Evolutionary conservation across 192 early-diverging fungal genomes (phyloP).

Genomic region (Rhizophlyctis rosea): DNA sequence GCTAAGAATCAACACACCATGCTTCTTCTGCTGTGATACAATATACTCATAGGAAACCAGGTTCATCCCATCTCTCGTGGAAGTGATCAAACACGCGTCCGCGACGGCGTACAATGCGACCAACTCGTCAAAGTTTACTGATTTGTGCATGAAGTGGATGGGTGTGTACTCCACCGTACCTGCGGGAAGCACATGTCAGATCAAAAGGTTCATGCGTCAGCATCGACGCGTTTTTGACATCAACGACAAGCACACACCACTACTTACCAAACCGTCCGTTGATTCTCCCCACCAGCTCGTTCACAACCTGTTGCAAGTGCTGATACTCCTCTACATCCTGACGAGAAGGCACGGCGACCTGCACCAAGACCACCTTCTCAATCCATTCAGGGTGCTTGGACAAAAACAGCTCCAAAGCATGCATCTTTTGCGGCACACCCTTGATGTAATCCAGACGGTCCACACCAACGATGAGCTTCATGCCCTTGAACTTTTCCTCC

Average conservation of each 20-base stretch:
- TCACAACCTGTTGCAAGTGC: conserved; percentile 87
- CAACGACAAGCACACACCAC: no score
- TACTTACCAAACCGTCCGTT: conserved; percentile 96
- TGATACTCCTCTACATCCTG: conserved; percentile 99
- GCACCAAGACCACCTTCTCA: conserved; percentile 91
- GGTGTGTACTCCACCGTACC: conserved; percentile 96
- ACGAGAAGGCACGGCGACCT: conserved; percentile 96
- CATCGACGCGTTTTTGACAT: no score
- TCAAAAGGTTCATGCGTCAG: no score
- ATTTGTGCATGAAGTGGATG: conserved; percentile 98
- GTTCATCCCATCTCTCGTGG: conserved; percentile 99
- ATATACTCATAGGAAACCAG: conserved; percentile 99
- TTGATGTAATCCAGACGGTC: conserved; percentile 99
- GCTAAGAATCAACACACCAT: conserved; percentile 93
- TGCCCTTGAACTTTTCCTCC: conserved; percentile 80
- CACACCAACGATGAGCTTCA: conserved; percentile 92
- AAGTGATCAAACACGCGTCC: conserved; percentile 95
- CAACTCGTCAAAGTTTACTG: conserved; percentile 91
- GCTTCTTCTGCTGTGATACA: conserved; percentile 76
- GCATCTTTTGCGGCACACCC: conserved; percentile 98
- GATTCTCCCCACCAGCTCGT: conserved; percentile 96
- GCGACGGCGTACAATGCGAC: conserved; percentile 93
- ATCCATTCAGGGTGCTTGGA: conserved; percentile 85
- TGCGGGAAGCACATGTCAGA: conserved; percentile 35
- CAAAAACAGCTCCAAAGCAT: conserved; percentile 92